These are phyloP conservation scores for Yamadazyma conglobata DNA, from an alignment of 1,139 yeast species.

Conservation along the genomic window DNA sequence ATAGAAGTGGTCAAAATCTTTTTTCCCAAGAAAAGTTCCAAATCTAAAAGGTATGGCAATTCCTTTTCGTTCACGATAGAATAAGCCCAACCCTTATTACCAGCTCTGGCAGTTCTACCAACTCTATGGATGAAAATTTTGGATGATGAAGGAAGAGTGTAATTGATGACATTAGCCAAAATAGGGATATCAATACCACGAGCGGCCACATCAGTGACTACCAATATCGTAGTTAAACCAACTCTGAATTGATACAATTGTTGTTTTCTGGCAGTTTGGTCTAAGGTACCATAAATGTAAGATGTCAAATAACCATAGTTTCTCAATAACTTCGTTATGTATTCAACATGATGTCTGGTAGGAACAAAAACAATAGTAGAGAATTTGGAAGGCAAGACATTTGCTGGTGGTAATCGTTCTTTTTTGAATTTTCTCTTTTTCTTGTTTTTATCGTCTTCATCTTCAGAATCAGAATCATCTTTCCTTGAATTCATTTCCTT, in stretches of 20 bases:
- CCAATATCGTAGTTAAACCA: constrained; percentile 78
- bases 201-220: constrained; percentile 98
- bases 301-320: constrained; percentile 84
- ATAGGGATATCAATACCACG: constrained; percentile 99
- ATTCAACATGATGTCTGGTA: constrained; percentile 96
- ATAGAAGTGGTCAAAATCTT: constrained; percentile 68
- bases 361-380: constrained; percentile 95
- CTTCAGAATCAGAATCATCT: constrained; percentile 39
- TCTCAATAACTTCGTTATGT: constrained; percentile 63
- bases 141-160: constrained; percentile 85
- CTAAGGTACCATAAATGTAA: constrained; percentile 89
- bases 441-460: constrained; percentile 24
- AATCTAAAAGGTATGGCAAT: constrained; percentile 82
- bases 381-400: constrained; percentile 74
- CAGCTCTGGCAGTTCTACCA: constrained; percentile 99
- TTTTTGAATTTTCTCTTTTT: constrained; percentile 44
- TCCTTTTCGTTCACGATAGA: constrained; percentile 84
- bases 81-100: constrained; percentile 97
- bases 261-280: constrained; percentile 89
- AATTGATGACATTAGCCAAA: constrained; percentile 89
- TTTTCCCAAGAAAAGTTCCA: constrained; percentile 86
- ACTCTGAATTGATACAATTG: constrained; percentile 82
- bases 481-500: constrained; percentile 44
- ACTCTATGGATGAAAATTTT: constrained; percentile 95
- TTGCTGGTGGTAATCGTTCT: constrained; percentile 70